phyloP scores from a whole-genome alignment of 306 rosid species.

The Sechiopsis laciniata region DNA sequence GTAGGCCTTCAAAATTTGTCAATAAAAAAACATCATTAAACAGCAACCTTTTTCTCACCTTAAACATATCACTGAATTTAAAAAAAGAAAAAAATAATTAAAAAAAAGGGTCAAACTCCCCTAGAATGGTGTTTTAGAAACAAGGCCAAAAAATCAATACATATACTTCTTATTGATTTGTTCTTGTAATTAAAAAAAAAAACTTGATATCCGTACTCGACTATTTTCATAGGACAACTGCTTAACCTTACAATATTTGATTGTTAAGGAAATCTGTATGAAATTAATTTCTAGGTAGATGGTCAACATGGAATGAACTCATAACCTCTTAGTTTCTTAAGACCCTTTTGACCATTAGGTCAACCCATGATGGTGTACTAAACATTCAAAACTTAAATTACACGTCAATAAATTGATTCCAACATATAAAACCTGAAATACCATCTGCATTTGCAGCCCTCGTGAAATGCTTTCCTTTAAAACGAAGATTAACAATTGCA shows the following conservation, averaged over 20 bases:
- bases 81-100: too few relatives aligned
- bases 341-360: too few relatives aligned
- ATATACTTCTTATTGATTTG: neutral
- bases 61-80: neutral
- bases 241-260: too few relatives aligned
- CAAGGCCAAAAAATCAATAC: too few relatives aligned
- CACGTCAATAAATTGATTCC: neutral
- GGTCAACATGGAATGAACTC: too few relatives aligned
- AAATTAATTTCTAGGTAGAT: too few relatives aligned
- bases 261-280: too few relatives aligned
- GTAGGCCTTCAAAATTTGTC: neutral
- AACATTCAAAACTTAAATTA: neutral
- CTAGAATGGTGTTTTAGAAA: neutral
- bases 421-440: constrained; percentile 40
- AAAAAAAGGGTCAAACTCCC: neutral
- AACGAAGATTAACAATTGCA: constrained; percentile 38
- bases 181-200: neutral
- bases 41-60: neutral
- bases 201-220: too few relatives aligned
- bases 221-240: too few relatives aligned
- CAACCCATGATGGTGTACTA: neutral
- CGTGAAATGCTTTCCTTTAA: constrained; percentile 35
- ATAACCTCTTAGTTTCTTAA: too few relatives aligned
- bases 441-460: constrained; percentile 37
- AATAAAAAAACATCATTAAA: neutral